Base-by-base conservation (phyloP, 2,329 filamentous ascomycete genomes). In the Macrophomina pseudophaseolina region DNA sequence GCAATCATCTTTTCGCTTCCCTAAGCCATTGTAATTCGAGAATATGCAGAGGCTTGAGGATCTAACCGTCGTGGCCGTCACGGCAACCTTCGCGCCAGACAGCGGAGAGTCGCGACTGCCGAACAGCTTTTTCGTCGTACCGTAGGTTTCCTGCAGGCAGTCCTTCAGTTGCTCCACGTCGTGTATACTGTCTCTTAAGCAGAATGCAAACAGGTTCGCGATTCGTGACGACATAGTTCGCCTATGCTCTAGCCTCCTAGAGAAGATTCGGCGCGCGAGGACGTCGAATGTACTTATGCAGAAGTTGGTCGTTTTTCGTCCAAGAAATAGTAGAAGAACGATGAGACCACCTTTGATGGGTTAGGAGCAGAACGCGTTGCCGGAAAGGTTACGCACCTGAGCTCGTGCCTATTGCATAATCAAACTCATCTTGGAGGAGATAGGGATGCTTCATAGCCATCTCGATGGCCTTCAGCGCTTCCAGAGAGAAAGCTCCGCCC, bases 151-250 rank as follows among this genome's bases (percentile, higher is more conserved):
- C 49, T 68, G 69, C 14, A 70, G 23, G 33, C 78, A 44, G 76
- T 70, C 66, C 78, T 82, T 70, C 75, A 76, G 62, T 72, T 79
- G 40, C 69, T 70, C 60, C 75, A 79, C 68, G 74, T 44, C 66
- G 59, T 70, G 59, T 46, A 72, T 62, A 67, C 67, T 68, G 66
- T 66, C 40, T 14, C 38, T 63, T 35, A 64, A 67, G 23, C 65
- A 8, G 12, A 52, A 66, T 35, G 30, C 66, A 64, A 68, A 74
- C 52, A 85, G 71, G 74, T 70, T 78, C 81, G 63, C 68, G 5
- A 69, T 12, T 18, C 54, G 69, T 14, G 32, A 18, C 12, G 68
- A 53, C 5, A 69, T 3, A 32, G 9, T 32, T 40, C 35, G 64
- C 56, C 64, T 28, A 11, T 67, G 49, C 1, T 48, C 44, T n/a